Evolutionary conservation across 2,329 filamentous ascomycete genomes (phyloP).

Genomic region (Leptodontidium sp.): DNA sequence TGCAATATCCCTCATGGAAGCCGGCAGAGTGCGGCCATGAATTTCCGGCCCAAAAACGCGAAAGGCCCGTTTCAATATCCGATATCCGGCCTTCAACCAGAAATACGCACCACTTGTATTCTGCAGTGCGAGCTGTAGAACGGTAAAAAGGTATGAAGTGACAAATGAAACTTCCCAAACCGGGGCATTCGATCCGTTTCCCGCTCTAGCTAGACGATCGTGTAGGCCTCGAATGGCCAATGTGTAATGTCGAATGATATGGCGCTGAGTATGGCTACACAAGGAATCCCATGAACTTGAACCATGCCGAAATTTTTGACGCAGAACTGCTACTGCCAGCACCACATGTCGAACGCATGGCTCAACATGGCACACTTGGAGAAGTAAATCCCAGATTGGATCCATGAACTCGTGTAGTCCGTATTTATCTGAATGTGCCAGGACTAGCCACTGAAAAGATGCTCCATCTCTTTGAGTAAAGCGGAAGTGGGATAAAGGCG

Average conservation of each 20-base stretch:
- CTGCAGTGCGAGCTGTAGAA: slow-evolving; percentile 20
- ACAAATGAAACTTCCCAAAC: slow-evolving; percentile 28
- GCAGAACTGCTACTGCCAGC: slow-evolving; percentile 25
- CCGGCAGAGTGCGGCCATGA: slow-evolving; percentile 6
- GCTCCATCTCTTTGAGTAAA: slow-evolving; percentile 22
- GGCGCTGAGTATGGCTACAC: neutral
- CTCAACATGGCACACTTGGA: slow-evolving; percentile 27
- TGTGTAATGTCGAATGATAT: slow-evolving; percentile 21
- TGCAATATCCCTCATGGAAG: slow-evolving; percentile 19
- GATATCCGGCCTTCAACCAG: slow-evolving; percentile 25
- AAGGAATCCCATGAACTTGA: neutral
- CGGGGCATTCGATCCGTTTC: neutral
- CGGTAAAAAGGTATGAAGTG: slow-evolving; percentile 26
- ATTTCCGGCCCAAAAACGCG: neutral
- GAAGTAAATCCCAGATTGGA: slow-evolving; percentile 26
- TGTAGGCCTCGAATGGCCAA: slow-evolving; percentile 23
- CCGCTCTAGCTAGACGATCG: neutral
- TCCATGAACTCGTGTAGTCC: slow-evolving; percentile 19
- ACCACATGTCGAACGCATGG: slow-evolving; percentile 26
- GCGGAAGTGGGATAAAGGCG: slow-evolving; percentile 26
- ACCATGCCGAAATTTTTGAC: neutral
- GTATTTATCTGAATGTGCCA: slow-evolving; percentile 7
- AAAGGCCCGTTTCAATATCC: slow-evolving; percentile 26
- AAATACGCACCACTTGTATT: slow-evolving; percentile 20
- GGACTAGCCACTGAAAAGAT: slow-evolving; percentile 28